Evolutionary conservation across 75 land plant species (phyloP).

Genomic region (Azolla pinnata): DNA sequence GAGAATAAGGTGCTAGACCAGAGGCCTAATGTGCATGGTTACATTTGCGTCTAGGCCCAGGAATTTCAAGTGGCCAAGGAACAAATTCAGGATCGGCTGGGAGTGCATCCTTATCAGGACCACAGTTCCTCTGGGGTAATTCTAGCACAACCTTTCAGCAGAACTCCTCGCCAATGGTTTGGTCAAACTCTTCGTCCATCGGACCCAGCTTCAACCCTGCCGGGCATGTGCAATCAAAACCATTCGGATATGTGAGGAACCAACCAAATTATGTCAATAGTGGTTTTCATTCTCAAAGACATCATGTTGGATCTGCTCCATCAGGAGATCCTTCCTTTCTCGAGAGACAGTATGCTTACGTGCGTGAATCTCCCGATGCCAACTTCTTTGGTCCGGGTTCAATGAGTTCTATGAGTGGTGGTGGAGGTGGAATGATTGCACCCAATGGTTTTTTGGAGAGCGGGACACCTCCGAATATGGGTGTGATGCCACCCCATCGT

Average conservation of each 20-base stretch:
- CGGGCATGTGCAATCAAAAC: slow-evolving; percentile 15
- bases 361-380: slow-evolving; percentile 61
- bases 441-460: slow-evolving; percentile 38
- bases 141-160: not conserved
- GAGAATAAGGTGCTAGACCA: not conserved
- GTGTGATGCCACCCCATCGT: slow-evolving; percentile 51
- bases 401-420: slow-evolving; percentile 51
- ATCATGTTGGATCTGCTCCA: slow-evolving; percentile 78
- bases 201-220: slow-evolving; percentile 24
- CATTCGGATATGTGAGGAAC: slow-evolving; percentile 26
- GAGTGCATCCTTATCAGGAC: not conserved
- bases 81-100: slow-evolving; percentile 1
- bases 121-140: slow-evolving; percentile 3
- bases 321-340: slow-evolving; percentile 46
- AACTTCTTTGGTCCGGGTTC: slow-evolving; percentile 40
- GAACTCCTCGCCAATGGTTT: slow-evolving; percentile 15
- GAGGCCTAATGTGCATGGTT: not conserved
- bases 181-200: slow-evolving; percentile 24
- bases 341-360: slow-evolving; percentile 53
- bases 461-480: slow-evolving; percentile 43
- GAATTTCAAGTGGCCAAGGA: not conserved
- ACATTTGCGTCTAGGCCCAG: not conserved
- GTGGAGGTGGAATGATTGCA: slow-evolving; percentile 31
- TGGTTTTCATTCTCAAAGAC: slow-evolving; percentile 35
- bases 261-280: slow-evolving; percentile 30